A percentile compares a stretch with the other conserved stretches of the same genome.
These are phyloP conservation scores for Primulina eburnea DNA, from an alignment of 257 asterid species.

Conservation along the genomic window DNA sequence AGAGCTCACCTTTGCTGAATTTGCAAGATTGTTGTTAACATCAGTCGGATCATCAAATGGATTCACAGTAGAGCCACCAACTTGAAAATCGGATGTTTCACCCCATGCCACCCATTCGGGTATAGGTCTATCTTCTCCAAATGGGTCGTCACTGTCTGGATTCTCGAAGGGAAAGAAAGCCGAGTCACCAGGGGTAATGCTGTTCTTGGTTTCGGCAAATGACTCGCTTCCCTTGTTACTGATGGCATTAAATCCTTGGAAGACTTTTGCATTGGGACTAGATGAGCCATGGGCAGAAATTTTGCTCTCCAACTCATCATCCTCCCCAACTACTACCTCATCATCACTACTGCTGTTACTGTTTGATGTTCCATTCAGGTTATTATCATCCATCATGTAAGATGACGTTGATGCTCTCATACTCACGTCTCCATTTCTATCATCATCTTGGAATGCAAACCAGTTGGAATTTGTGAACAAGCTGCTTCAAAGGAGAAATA, in stretches of 20 bases:
- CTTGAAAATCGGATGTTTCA: conserved; percentile 55
- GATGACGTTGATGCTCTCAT: conserved; percentile 51
- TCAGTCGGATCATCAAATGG: conserved; percentile 57
- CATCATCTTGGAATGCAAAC: conserved; percentile 98
- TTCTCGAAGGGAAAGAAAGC: conserved; percentile 65
- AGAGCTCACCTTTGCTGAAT: conserved; percentile 27
- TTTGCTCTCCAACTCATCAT: conserved; percentile 60
- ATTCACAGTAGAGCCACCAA: conserved; percentile 57
- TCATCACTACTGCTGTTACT: conserved; percentile 69
- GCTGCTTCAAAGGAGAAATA: conserved; percentile 45
- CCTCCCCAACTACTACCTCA: conserved; percentile 93
- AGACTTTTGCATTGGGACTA: conserved; percentile 26
- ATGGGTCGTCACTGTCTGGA: conserved; percentile 63
- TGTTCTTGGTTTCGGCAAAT: conserved; percentile 30
- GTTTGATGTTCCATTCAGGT: conserved; percentile 51
- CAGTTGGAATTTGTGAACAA: conserved; percentile 98
- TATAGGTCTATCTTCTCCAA: conserved; percentile 66
- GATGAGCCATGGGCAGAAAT: conserved; percentile 39
- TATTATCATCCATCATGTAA: conserved; percentile 54
- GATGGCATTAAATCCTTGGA: conserved; percentile 30
- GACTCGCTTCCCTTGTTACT: conserved; percentile 25
- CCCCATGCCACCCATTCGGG: conserved; percentile 99
- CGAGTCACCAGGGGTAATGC: conserved; percentile 40
- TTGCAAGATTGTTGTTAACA: conserved; percentile 26
- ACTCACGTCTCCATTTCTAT: conserved; percentile 41